Evolutionary conservation across 2,329 filamentous ascomycete species (phyloP), one percentile per base, ranked within the genome.

Genomic region (Colletotrichum cereale): DNA sequence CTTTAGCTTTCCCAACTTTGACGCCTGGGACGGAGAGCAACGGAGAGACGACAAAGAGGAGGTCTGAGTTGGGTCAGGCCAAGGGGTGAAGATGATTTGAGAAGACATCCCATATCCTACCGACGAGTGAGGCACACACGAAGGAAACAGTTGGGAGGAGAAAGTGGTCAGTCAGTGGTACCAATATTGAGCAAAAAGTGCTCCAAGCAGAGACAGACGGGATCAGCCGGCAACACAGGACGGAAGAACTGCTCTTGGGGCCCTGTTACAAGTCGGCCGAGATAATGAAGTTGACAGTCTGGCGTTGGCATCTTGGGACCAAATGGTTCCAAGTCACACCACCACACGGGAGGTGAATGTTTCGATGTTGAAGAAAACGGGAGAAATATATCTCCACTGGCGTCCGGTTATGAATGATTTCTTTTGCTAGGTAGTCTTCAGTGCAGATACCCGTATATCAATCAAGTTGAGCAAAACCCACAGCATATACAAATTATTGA

Each of bases 1-100:
- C 80, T 90, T 92, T 77, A 93, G 91, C 83, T 93, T 93, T 78
- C 91, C 91, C 21, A 91, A 88, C 79, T 93, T 93, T 79, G 91
- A 93, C 76, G 87, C 89, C 72, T 93, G 90, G 84, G 87, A 88
- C 52, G 83, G 83, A 26, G 84, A 83, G 67, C 81, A 84, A 73
- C 81, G 81, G 58, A 78, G 80, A 42, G 81, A 84, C 36, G 82
- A 82, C 50, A 82, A 84, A 69, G 61, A 55, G 6, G 48, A 44
- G 24, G 21, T 55, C 21, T 63, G 18, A 55, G 14, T 53, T 31
- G 18, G 21, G 26, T 2, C 11, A 7, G 61, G 24, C 36, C 14
- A 24, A 21, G 31, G 24, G 48, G 48, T 52, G n/a, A 21, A 40
- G 10, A 21, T 24, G 38, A 60, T 29, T 14, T 18, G 14, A 34